Evolutionary conservation across 2,329 filamentous ascomycete species (phyloP).

Genomic region (Phialophora tarda): DNA sequence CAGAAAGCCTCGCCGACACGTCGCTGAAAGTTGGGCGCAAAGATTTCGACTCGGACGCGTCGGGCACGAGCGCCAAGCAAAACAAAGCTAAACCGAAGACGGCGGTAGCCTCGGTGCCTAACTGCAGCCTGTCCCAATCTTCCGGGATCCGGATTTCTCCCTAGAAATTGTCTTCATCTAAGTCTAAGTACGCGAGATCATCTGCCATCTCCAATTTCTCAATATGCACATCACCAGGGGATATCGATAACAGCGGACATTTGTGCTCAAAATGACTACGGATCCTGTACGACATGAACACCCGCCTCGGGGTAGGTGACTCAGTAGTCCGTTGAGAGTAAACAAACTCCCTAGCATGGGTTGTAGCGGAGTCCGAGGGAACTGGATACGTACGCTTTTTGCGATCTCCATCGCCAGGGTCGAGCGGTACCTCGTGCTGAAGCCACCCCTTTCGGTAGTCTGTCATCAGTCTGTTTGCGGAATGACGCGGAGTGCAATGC

Average conservation of each 20-base stretch:
- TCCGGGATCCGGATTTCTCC: constrained; percentile 6
- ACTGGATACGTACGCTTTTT: neutral
- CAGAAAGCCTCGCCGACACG: constrained; percentile 4
- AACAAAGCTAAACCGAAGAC: neutral
- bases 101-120: neutral
- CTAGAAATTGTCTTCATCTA: neutral
- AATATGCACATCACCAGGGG: neutral
- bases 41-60: constrained; percentile 3
- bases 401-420: neutral
- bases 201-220: neutral
- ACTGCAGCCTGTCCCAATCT: constrained; percentile 3
- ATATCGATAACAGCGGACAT: neutral
- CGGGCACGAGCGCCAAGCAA: constrained; percentile 3
- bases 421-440: neutral
- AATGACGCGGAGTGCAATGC: neutral
- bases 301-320: neutral
- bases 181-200: neutral
- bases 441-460: neutral
- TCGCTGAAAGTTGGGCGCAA: neutral
- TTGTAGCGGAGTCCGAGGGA: neutral
- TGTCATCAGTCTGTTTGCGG: neutral
- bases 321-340: neutral
- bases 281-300: neutral
- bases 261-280: neutral
- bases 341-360: neutral